Conservation (phyloP, 2,329 filamentous ascomycete genomes). For the Fusarium pseudocircinatum region DNA sequence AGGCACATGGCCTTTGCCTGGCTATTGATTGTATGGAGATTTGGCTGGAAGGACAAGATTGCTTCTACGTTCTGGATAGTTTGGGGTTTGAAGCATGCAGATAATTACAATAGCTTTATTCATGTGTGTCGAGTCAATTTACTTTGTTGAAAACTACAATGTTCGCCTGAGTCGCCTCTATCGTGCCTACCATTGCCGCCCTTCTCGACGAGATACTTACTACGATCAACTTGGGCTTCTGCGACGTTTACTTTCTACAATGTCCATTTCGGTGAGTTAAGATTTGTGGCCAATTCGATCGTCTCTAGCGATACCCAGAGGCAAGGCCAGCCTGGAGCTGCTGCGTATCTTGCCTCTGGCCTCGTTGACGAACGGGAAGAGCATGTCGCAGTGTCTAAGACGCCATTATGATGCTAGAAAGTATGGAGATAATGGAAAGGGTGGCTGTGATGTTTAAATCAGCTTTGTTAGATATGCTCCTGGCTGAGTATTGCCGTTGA, state of each 20-base stretch:
- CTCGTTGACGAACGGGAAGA: fast-evolving
- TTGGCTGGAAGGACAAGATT: background rate
- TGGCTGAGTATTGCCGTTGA: background rate
- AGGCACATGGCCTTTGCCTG: background rate
- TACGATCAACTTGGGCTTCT: fast-evolving
- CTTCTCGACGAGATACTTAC: fast-evolving
- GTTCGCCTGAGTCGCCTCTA: background rate
- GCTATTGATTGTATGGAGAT: too few species aligned
- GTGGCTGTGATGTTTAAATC: background rate
- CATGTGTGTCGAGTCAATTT: background rate
- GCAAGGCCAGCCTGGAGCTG: background rate
- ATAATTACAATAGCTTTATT: background rate
- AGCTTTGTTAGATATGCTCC: fast-evolving
- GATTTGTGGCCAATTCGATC: fast-evolving
- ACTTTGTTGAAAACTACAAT: background rate
- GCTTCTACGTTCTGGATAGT: background rate
- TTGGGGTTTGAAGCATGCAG: background rate
- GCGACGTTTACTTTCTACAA: fast-evolving
- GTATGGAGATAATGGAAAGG: fast-evolving
- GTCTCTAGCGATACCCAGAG: fast-evolving
- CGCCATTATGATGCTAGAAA: fast-evolving
- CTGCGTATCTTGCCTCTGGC: background rate
- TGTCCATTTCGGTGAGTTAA: fast-evolving
- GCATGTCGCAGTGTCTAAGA: background rate
- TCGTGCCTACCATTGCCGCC: background rate